A percentile compares a stretch with the other conserved stretches of the same genome.
Evolutionary conservation across 2,329 filamentous ascomycete genomes (phyloP).

Genomic region (Phyllosticta capitalensis): DNA sequence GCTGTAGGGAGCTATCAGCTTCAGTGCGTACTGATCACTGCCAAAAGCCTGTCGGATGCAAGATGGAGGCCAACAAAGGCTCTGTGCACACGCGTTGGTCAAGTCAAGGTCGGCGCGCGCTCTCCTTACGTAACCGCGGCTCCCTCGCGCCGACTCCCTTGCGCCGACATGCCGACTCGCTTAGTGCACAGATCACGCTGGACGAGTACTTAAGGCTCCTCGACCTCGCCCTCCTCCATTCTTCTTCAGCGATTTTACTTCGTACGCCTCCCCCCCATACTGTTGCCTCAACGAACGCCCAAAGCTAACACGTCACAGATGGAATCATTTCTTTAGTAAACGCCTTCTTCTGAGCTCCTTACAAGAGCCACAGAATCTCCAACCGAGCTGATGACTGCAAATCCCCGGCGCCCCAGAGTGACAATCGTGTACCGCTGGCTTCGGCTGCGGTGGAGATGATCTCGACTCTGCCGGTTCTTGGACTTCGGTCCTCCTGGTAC

Average conservation of each 20-base stretch:
- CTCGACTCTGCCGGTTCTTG: constrained; percentile 62
- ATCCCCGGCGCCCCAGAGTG: constrained; percentile 88
- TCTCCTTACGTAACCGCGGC: too few species aligned
- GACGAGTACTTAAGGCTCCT: too few species aligned
- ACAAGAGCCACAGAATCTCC: constrained; percentile 80
- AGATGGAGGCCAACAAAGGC: too few species aligned
- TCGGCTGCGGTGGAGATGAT: constrained; percentile 94
- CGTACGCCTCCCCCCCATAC: not conserved
- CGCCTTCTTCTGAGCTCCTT: constrained; percentile 84
- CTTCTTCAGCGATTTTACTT: not conserved
- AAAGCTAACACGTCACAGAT: constrained; percentile 11
- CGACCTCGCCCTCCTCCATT: not conserved
- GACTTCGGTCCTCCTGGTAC: constrained; percentile 62
- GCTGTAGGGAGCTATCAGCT: too few species aligned
- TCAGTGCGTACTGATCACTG: too few species aligned
- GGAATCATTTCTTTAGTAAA: constrained; percentile 99
- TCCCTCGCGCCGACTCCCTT: too few species aligned
- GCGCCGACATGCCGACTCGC: too few species aligned
- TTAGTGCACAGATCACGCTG: too few species aligned
- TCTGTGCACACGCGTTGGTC: too few species aligned
- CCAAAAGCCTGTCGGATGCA: too few species aligned
- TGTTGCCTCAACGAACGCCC: constrained; percentile 5
- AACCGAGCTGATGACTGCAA: constrained; percentile 82
- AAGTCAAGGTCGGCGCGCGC: too few species aligned
- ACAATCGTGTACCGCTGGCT: constrained; percentile 53